phyloP scores from a whole-genome alignment of 2,329 filamentous ascomycete genomes.

The Cryphonectria naterciae region DNA sequence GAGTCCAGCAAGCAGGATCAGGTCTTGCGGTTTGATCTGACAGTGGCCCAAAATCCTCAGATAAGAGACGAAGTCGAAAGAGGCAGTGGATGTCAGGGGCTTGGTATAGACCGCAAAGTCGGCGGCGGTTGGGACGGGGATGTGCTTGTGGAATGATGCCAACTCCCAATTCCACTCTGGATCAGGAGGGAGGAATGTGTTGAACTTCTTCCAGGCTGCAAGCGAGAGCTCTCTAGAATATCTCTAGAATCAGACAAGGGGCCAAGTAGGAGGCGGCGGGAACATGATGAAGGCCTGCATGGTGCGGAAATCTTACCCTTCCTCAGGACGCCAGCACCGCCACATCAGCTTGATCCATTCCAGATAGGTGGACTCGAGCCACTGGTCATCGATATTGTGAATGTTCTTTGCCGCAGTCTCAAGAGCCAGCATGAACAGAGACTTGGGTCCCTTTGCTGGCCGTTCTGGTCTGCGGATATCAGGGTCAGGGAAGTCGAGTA shows the following conservation, averaged over 20 bases:
- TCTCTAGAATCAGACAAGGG: neutral
- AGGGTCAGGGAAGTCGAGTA: too few relatives aligned
- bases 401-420: slow-evolving; percentile 9
- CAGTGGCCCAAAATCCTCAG: slow-evolving; percentile 19
- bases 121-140: slow-evolving; percentile 11
- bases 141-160: slow-evolving; percentile 3
- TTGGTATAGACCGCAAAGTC: slow-evolving; percentile 17
- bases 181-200: neutral
- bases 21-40: slow-evolving; percentile 13
- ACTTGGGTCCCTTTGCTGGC: neutral
- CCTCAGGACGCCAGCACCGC: neutral
- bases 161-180: neutral
- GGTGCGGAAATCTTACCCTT: neutral
- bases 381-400: neutral
- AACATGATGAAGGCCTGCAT: neutral
- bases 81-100: slow-evolving; percentile 10
- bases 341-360: slow-evolving; percentile 4
- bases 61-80: slow-evolving; percentile 25
- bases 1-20: slow-evolving; percentile 18
- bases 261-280: neutral
- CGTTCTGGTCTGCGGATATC: neutral
- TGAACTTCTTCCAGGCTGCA: slow-evolving; percentile 12
- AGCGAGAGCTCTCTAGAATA: neutral
- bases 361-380: neutral
- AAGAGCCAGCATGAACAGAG: neutral